Base-by-base conservation (phyloP, 2,329 filamentous ascomycete species). In the Cordyceps fumosorosea region DNA sequence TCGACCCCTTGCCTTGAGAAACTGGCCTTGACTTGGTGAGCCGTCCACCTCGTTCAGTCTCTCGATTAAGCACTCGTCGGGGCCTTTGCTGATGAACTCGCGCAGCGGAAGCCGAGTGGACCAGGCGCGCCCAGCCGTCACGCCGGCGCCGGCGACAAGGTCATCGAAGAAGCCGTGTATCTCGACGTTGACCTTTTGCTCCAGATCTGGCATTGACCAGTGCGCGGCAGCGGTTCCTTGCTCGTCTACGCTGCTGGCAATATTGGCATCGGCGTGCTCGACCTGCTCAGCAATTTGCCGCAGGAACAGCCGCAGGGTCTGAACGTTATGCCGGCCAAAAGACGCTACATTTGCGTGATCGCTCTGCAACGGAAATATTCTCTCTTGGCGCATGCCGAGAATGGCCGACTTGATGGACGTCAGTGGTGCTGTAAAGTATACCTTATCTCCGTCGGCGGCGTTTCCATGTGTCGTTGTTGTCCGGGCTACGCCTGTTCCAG, bases 121-220 rank as follows among this genome's bases (percentile, higher is more conserved):
- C 75, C 84, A 83, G 0, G 83, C 73, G 3, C 82, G 74, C 4
- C 83, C 16, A 67, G 65, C 22, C 29, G 51, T 32, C 71, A 60
- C 37, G 24, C 64, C 34, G 71, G 58, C 24, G n/a, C 60, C 71
- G 3, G 70, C 71, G 7, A 78, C 74, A 0, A 75, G 71, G 53
- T 86, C 83, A 53, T 85, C 82, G 62, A 86, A 87, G 67, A 87
- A 88, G 0, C 84, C 84, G 53, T 77, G 75, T 0, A 78, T 73
- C 65, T 87, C 84, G 3, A 87, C 77, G 56, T 79, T 81, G 44
- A 86, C 81, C 51, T 80, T 79, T 24, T 79, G 75, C 51, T 81
- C 78, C 1, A 86, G 75, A 42, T 75, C 73, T 2, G 67, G 64
- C 16, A 67, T 64, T 3, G 58, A 57, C 59, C 59, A 61, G 24